Base-by-base conservation (phyloP, 176 grass and related monocot genomes). In the barley (Hordeum vulgare) region DNA sequence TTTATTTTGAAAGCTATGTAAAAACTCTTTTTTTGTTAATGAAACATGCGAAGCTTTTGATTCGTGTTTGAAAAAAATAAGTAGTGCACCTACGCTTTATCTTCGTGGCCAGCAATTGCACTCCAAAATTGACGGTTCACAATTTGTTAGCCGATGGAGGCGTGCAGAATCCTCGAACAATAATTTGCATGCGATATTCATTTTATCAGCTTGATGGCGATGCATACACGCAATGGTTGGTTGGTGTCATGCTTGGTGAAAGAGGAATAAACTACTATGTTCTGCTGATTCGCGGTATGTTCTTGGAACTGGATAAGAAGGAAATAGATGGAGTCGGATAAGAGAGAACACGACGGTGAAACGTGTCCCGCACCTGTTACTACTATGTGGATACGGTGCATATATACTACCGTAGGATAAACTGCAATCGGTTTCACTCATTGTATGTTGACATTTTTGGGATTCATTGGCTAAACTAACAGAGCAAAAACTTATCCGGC, bases 241-340 rank as follows among this genome's bases (percentile, higher is more conserved):
- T 60, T 85, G 83, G 45, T 45, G 15, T 27, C 69, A 18, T 9
- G 12, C 31, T 83, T 79, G 42, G 0, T 25, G 57, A 83, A 74
- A 61, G 39, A 61, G 51, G 1, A n/a, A n/a, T n/a, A n/a, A n/a
- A n/a, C n/a, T n/a, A n/a, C n/a, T n/a, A n/a, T n/a, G n/a, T n/a
- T 78, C 7, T 44, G 17, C 18, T 33, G 56, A 78, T 83, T 65
- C 53, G 66, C 34, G 24, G 15, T 36, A 24, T 83, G 8, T 60
- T 34, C 71, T 58, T 73, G 35, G 34, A 42, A 12, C 6, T 40
- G 75, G 86, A 84, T 79, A 88, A 66, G 44, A 73, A 34, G 23
- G 31, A 75, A 71, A 56, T 54, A 21, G 53, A 56, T 56, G 34
- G 34, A 42, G 18, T 9, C 23, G 81, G 86, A 84, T 79, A 84